Base-by-base conservation (phyloP, 1,139 yeast genomes). In the Blastobotrys proliferans region DNA sequence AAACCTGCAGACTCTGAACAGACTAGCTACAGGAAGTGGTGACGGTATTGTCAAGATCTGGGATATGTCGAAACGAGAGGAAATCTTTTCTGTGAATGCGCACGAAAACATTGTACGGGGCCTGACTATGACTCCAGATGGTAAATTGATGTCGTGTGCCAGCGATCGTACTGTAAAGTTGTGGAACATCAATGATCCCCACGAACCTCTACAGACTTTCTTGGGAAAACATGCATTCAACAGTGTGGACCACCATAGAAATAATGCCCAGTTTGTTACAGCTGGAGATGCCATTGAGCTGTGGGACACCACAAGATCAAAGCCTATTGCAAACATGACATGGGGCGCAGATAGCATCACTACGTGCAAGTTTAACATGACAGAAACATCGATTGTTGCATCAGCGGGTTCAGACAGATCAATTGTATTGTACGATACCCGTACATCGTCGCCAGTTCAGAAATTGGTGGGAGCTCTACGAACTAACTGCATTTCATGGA, bases 271-370 rank as follows among this genome's bases (percentile, higher is more conserved):
- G 38, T 94, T 94, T 66, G 95, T 86, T 4, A 90, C 98, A 4
- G 97, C 97, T 30, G 97, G 98, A 48, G 85, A 87, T 0, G 71
- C 75, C 21, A 83, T 94, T 42, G 88, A 90, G 57, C 66, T 94
- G 22, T 94, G 99, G 99, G 96, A 92, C 62, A 69, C 79, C 44
- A 75, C 75, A 51, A 73, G 98, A 55, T 77, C 87, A 28, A 80
- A 83, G 55, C 87, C 95, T 24, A 64, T 83, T 6, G 73, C 86
- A 14, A 76, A 87, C 55, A 69, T 92, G 47, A 79, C 94, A 1
- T 94, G 98, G 98, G 98, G 97, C 36, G 94, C 95, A 6, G 98
- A 94, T 61, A 87, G 87, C 60, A 73, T 90, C 47, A 81, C 74
- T 46, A 72, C 82, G 4, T 97, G 90, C 36, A 80, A 80, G 57